Base-by-base conservation (phyloP, 352 stramenopile species). In the Pythium monospermum region DNA sequence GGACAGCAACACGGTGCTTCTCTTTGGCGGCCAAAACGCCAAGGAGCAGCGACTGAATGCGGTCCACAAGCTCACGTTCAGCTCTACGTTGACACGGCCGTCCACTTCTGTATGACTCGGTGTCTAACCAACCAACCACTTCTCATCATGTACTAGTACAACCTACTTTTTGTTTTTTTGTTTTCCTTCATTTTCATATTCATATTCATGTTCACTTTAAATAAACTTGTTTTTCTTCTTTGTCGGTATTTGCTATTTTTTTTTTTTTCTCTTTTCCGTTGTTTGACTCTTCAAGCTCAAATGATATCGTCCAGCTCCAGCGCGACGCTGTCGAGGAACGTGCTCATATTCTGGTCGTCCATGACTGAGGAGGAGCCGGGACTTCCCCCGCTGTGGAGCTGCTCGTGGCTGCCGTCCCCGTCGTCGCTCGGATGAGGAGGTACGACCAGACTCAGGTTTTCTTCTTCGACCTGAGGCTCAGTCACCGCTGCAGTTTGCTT, bases 11-110 rank as follows among this genome's bases (percentile, higher is more conserved):
- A 69, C 78, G 26, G 66, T 97, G 27, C 54, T 96, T 6, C 50
- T 95, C 21, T 96, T 97, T 57, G 87, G 90, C 42, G 93, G 93
- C 13, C 80, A 96, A 53, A 64, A 96, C 55, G 69, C 53, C 0
- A 60, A 56, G 19, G 88, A 97, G 52, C 58, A 81, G 43, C 90
- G 95, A 26, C 63, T 91, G n/a, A 79, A 76, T 37, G 75, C 85
- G 35, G 76, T 97, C 26, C 83, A 94, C 59, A 72, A 64, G 13
- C 51, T 93, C n/a, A 40, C 52, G 7, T 56, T 94, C n/a, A 10
- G 39, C 11, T n/a, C n/a, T n/a, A 37, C 18, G 21, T 18, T 33
- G n/a, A 49, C n/a, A n/a, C n/a, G n/a, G n/a, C n/a, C n/a, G n/a
- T n/a, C n/a, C n/a, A n/a, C n/a, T n/a, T n/a, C n/a, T n/a, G n/a